Evolutionary conservation across 345 rosid genomes (phyloP), one percentile per base, ranked within the genome.

Genomic region (Diplotaxis tenuifolia): DNA sequence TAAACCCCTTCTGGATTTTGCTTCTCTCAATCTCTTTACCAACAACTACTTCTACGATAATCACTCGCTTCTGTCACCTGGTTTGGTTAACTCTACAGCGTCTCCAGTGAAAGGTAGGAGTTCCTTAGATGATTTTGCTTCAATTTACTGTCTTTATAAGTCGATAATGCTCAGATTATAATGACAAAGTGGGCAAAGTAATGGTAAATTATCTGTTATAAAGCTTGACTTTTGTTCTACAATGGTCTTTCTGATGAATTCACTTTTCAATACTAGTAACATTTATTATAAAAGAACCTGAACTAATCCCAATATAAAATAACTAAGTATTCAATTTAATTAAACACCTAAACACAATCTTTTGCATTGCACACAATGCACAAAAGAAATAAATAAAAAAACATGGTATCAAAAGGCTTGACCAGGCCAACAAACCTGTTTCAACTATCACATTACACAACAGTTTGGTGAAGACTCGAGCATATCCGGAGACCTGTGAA

Each of bases 401-500:
- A 9, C 16, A 36, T 53, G 23, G 20, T 45, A 2, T 53, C 58
- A 9, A 38, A 29, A 28, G 65, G 52, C 59, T 52, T 7, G 23
- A 65, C 34, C 70, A 57, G 19, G 32, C 29, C 67, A 55, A 9
- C 3, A 55, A 16, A 73, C 55, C 1, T 18, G 55, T 15, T 16
- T 18, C 55, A 19, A 52, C 60, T 68, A 19, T 93, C 90, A 93
- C 95, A 89, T 91, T 74, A 89, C 78, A 80, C 88, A 78, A 75
- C 98, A 93, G 78, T 84, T 88, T 9, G 79, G 70, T 82, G 92
- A 94, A 66, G 91, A 81, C 52, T 86, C 92, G 0, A 84, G 82
- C 92, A 86, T 88, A 71, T 89, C 96, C 0, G 91, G 88, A 47
- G 91, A 85, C 80, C 94, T 86, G 88, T 80, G 65, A 31, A 28